Evolutionary conservation across 129 eudicot species (phyloP).

Genomic region (Flaveria trinervia): DNA sequence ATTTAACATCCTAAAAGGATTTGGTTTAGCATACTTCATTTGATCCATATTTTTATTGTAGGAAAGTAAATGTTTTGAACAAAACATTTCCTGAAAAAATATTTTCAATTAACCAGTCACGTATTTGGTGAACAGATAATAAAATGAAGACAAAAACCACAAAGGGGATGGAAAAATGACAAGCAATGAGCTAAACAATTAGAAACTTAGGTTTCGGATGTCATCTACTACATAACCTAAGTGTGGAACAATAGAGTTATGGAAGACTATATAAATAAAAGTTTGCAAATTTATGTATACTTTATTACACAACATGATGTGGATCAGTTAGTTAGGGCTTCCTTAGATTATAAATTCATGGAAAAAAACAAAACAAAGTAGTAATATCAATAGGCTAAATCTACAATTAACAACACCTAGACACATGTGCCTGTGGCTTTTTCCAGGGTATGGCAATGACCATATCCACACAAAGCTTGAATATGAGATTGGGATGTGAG

Average conservation of each 20-base stretch:
- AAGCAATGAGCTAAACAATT: constrained; percentile 1
- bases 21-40: background rate
- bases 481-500: background rate
- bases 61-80: background rate
- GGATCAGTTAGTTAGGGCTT: background rate
- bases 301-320: background rate
- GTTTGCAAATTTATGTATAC: constrained; percentile 2
- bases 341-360: background rate
- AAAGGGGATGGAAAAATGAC: background rate
- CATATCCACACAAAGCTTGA: background rate
- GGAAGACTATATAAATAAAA: background rate
- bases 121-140: background rate
- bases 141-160: constrained; percentile 3
- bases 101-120: background rate
- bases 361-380: background rate
- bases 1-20: background rate
- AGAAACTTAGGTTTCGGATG: background rate
- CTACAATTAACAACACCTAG: background rate
- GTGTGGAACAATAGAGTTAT: background rate
- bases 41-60: background rate
- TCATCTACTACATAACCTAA: background rate
- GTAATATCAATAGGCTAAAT: background rate
- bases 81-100: no score
- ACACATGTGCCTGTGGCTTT: background rate
- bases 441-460: background rate